Evolutionary conservation across 2,329 filamentous ascomycete genomes (phyloP).

Genomic region (Neophaeococcomyces aloes): DNA sequence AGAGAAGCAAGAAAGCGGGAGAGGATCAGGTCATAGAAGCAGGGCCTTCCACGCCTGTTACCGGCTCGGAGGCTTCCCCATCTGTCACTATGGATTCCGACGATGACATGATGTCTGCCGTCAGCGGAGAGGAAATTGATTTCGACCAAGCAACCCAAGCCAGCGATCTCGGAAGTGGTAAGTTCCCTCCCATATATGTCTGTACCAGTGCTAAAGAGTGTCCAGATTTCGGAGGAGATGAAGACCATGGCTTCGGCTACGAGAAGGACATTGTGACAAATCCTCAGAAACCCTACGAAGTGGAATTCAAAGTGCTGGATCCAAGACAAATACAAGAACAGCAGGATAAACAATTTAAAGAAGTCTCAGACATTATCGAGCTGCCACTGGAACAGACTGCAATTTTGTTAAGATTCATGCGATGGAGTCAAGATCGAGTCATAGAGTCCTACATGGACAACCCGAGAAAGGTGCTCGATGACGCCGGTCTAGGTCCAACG

Average conservation of each 20-base stretch:
- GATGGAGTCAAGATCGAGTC: conserved; percentile 93
- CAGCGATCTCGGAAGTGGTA: conserved; percentile 50
- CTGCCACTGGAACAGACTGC: conserved; percentile 81
- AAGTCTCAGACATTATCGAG: conserved; percentile 84
- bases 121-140: conserved; percentile 62
- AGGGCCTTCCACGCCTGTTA: conserved; percentile 41
- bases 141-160: conserved; percentile 57
- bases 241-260: conserved; percentile 53
- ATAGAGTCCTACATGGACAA: conserved; percentile 96
- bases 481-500: conserved; percentile 65
- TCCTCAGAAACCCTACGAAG: conserved; percentile 65
- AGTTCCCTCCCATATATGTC: neutral
- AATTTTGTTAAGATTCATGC: conserved; percentile 75
- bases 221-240: conserved; percentile 48
- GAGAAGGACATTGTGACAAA: conserved; percentile 63
- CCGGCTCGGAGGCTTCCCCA: conserved; percentile 28
- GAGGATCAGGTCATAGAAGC: neutral
- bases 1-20: conserved; percentile 1
- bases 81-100: conserved; percentile 73
- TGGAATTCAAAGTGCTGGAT: conserved; percentile 71
- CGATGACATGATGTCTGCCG: conserved; percentile 83
- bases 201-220: conserved; percentile 8
- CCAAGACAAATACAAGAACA: conserved; percentile 73
- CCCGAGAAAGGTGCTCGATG: conserved; percentile 67
- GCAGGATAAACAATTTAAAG: conserved; percentile 74